phyloP scores from a whole-genome alignment of 371 early-diverging fungal genomes.

The Chytridiales sp. region DNA sequence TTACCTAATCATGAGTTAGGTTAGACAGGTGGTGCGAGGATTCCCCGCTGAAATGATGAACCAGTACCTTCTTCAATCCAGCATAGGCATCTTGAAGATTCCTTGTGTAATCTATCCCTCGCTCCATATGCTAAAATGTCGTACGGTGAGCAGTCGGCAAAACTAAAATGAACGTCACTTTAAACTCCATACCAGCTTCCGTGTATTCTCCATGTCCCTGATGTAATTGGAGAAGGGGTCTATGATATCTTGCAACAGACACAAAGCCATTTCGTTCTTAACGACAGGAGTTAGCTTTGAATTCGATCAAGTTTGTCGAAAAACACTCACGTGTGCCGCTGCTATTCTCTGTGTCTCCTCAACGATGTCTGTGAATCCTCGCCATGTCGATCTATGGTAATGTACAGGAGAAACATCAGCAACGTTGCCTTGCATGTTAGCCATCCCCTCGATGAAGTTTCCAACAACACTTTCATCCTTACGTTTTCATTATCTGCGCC shows the following conservation, averaged over 20 bases:
- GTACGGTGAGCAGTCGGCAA: neutral
- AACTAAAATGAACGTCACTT: neutral
- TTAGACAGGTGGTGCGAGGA: neutral
- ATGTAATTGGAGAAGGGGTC: conserved; percentile 33
- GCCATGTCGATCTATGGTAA: conserved; percentile 41
- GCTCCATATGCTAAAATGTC: conserved; percentile 35
- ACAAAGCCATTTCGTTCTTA: conserved; percentile 30
- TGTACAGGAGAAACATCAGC: no score
- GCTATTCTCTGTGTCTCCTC: conserved; percentile 31
- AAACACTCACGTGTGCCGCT: conserved; percentile 26
- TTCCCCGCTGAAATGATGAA: no score
- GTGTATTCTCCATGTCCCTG: conserved; percentile 39
- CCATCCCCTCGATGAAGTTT: no score
- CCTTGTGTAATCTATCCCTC: conserved; percentile 27
- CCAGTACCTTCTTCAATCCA: conserved; percentile 30
- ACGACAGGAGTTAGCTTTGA: neutral
- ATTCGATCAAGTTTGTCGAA: neutral
- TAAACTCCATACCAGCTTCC: conserved; percentile 22
- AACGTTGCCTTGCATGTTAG: no score
- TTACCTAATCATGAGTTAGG: conserved; percentile 25
- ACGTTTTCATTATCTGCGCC: conserved; percentile 29
- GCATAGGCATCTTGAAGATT: conserved; percentile 38
- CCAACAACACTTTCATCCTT: no score
- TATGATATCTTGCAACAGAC: conserved; percentile 29
- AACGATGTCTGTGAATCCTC: conserved; percentile 28